Conservation (phyloP, 495 filamentous ascomycete genomes). For the Collariella sp. region DNA sequence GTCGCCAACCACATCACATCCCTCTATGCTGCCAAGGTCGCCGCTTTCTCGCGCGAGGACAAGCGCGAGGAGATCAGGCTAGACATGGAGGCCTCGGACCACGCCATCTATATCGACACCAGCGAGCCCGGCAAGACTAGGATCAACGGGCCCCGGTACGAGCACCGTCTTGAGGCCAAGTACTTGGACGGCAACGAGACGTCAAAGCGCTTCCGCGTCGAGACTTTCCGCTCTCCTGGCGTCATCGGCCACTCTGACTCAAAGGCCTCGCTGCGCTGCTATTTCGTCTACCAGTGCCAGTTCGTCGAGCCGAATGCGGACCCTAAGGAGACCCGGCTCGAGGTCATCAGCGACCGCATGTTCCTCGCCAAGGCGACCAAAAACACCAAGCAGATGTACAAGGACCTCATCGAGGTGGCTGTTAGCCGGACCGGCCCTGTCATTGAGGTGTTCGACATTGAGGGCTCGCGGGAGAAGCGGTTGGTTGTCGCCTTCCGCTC, state of each 20-base stretch:
- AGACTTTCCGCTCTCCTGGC: conserved; percentile 90
- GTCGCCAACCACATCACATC: conserved; percentile 93
- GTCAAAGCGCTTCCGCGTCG: conserved; percentile 67
- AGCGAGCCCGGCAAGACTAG: conserved; percentile 75
- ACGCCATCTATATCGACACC: conserved; percentile 98
- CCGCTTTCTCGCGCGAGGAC: conserved; percentile 87
- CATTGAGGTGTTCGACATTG: conserved; percentile 95
- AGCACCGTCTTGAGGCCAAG: conserved; percentile 88
- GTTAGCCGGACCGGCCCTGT: conserved; percentile 81
- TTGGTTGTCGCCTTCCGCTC: conserved; percentile 91
- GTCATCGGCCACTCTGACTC: conserved; percentile 46
- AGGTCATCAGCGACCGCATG: conserved; percentile 84
- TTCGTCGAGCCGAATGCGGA: conserved; percentile 68
- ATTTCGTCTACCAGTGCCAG: conserved; percentile 94
- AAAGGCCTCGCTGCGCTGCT: conserved; percentile 83
- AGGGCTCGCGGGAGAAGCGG: conserved; percentile 80
- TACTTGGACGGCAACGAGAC: conserved; percentile 72
- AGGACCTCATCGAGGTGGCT: conserved; percentile 80
- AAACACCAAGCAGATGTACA: conserved; percentile 92
- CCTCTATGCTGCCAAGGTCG: conserved; percentile 93
- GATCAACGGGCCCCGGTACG: conserved; percentile 73
- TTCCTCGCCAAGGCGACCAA: conserved; percentile 92
- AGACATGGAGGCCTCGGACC: conserved; percentile 90
- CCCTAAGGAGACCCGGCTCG: conserved; percentile 75
- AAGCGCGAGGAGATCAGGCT: conserved; percentile 87